Percentiles rank a stretch among this genome's conserved stretches.
Evolutionary conservation across 2,329 filamentous ascomycete species (phyloP).

Genomic region (Alternaria arbusti): DNA sequence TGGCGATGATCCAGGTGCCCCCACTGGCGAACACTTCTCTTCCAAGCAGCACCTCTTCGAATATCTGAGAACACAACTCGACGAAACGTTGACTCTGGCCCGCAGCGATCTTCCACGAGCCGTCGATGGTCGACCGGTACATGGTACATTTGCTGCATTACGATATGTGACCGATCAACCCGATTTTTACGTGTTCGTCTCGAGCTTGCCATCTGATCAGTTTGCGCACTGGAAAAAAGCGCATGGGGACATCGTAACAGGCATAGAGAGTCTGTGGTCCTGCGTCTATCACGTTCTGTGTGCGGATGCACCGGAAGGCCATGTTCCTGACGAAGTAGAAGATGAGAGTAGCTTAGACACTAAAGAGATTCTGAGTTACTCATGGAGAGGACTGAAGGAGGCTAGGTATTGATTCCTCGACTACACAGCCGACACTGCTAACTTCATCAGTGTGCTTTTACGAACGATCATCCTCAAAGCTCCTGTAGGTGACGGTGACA

Average conservation of each 20-base stretch:
- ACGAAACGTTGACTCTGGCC: conserved; percentile 68
- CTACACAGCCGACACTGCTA: not conserved
- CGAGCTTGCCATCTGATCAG: conserved; percentile 10
- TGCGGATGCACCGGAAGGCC: conserved; percentile 92
- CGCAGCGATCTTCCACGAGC: conserved; percentile 70
- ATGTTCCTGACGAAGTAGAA: conserved; percentile 77
- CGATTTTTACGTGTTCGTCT: conserved; percentile 35
- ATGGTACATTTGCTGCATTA: conserved; percentile 51
- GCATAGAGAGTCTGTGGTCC: conserved; percentile 75
- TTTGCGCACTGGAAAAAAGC: conserved; percentile 47
- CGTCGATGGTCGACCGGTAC: conserved; percentile 54
- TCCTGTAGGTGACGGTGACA: conserved; percentile 34
- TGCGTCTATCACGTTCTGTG: conserved; percentile 81
- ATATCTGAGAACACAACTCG: conserved; percentile 65
- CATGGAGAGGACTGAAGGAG: conserved; percentile 93
- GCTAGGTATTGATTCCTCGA: conserved; percentile 67
- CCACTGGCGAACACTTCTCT: conserved; percentile 18
- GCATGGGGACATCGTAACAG: conserved; percentile 63
- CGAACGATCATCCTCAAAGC: conserved; percentile 52
- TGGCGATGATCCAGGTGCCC: conserved; percentile 1
- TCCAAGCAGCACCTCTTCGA: conserved; percentile 60
- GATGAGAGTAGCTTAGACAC: conserved; percentile 75
- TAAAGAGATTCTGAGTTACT: conserved; percentile 91
- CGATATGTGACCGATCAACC: conserved; percentile 59
- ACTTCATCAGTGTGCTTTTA: conserved; percentile 69